Evolutionary conservation across 1,139 yeast genomes (phyloP), one percentile per base, ranked within the genome.

Genomic region (Blastobotrys proliferans): DNA sequence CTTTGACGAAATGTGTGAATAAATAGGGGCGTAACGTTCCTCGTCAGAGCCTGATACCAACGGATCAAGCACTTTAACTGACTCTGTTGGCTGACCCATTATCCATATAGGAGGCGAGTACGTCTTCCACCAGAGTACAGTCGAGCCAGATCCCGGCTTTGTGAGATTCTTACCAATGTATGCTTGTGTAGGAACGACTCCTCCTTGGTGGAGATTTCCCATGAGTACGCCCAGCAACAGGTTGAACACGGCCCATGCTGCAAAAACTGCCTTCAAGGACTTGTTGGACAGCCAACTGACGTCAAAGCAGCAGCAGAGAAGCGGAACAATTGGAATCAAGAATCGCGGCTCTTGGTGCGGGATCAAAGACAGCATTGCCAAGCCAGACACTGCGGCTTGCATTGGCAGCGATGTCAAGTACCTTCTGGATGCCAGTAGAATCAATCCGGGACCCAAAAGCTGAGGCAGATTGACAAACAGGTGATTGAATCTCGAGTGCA

Each of bases 341-440:
- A 94, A 94, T 36, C 99, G 69, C 21, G 86, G 70, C 60, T 94
- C 99, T 61, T 94, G 98, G 59, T 94, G 99, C 8, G 94, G 95
- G 11, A 87, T 72, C 0, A 77, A 3, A 0, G 97, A 86, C 21
- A 92, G 69, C 4, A 77, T 46, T 0, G 68, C 4, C 1, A 86
- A 29, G 0, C 90, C 95, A 11, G 95, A 78, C 1, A 74, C 47
- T 0, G 82, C 70, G 0, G 90, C 64, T 34, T 82, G 64, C 49
- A 79, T 76, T 1, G 67, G 58, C 40, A 67, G 43, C 27, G 64
- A 47, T 29, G 39, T 43, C 45, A 53, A 30, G 55, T 55, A 58
- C 20, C 48, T 41, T 8, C 52, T 51, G 4, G 63, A 51, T 28
- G 52, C 29, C 22, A 83, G 57, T 6, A 78, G 64, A 1, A 82